These are phyloP conservation scores for Cryptomeria japonica DNA, from an alignment of 75 land plant genomes.

Conservation along the genomic window DNA sequence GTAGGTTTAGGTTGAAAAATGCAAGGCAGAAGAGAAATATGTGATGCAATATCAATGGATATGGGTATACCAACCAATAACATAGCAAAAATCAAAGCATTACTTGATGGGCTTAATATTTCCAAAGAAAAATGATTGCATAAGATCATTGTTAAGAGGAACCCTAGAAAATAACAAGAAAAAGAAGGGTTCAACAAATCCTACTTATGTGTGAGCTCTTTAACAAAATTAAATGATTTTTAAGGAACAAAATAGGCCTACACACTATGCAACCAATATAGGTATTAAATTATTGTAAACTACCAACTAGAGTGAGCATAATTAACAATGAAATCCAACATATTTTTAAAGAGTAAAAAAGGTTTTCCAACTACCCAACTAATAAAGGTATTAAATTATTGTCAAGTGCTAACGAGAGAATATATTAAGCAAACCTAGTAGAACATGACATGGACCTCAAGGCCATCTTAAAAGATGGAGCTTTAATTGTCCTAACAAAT, in stretches of 20 bases:
- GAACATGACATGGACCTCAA: neutral
- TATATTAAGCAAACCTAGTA: neutral
- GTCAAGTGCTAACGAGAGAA: neutral
- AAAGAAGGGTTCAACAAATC: neutral
- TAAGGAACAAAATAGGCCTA: neutral
- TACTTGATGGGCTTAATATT: too few species aligned
- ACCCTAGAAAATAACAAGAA: neutral
- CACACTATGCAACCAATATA: neutral
- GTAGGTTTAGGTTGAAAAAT: too few species aligned
- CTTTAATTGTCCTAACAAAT: neutral
- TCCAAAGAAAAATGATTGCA: too few species aligned
- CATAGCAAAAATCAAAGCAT: too few species aligned
- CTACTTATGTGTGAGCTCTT: neutral
- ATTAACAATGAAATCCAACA: neutral
- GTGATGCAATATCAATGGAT: too few species aligned
- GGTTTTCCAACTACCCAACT: neutral
- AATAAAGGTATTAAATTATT: too few species aligned
- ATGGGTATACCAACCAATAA: too few species aligned
- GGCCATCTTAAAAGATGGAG: neutral
- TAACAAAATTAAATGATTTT: too few species aligned
- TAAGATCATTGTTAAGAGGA: neutral
- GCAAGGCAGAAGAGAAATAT: too few species aligned
- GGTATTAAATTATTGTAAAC: too few species aligned
- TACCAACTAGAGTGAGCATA: neutral
- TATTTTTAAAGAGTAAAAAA: too few species aligned